These are phyloP conservation scores for Cladophialophora carrionii DNA, from an alignment of 2,329 filamentous ascomycete genomes.

Conservation along the genomic window DNA sequence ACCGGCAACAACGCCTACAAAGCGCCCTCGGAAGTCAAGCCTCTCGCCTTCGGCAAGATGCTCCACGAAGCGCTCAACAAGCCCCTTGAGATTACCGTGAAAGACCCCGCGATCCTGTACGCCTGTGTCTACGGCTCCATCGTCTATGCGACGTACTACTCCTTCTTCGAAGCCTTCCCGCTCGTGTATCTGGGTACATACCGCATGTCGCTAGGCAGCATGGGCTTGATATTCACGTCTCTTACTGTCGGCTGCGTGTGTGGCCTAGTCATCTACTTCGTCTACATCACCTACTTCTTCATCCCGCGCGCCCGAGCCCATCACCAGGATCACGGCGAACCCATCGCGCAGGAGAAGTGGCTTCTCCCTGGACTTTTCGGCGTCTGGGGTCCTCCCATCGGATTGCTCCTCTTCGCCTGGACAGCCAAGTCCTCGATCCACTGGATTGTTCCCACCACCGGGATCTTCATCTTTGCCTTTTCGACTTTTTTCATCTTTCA, in stretches of 20 bases:
- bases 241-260: conserved; percentile 61
- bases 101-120: conserved; percentile 66
- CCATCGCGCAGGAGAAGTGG: conserved; percentile 57
- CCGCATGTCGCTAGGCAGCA: conserved; percentile 60
- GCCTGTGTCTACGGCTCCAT: conserved; percentile 64
- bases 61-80: conserved; percentile 26
- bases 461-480: conserved; percentile 34
- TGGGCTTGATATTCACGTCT: conserved; percentile 64
- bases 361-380: conserved; percentile 56
- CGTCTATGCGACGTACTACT: conserved; percentile 54
- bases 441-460: conserved; percentile 47
- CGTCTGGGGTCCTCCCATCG: conserved; percentile 28
- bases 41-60: conserved; percentile 60
- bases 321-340: conserved; percentile 52
- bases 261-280: conserved; percentile 54
- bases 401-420: conserved; percentile 52
- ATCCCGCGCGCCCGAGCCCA: conserved; percentile 51
- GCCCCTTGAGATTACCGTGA: conserved; percentile 46
- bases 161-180: conserved; percentile 69
- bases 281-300: conserved; percentile 52
- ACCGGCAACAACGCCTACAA: conserved; percentile 52
- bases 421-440: conserved; percentile 54
- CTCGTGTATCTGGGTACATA: conserved; percentile 65
- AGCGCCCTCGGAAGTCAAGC: conserved; percentile 60
- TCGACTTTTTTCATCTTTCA: conserved; percentile 38